phyloP scores from a whole-genome alignment of 306 rosid species.

The Lupinus albus region DNA sequence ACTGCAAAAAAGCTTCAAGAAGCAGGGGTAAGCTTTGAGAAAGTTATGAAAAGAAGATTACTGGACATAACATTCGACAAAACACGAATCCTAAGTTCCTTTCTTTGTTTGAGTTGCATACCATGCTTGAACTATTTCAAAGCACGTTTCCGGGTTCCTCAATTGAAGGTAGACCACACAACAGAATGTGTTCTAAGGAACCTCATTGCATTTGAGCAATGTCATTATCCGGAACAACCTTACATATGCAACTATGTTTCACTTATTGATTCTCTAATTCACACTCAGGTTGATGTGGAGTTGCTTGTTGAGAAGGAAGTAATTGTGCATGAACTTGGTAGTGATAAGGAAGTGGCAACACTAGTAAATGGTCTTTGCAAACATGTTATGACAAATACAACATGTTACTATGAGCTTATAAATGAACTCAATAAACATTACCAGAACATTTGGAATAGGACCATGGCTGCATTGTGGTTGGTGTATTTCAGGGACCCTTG shows the following conservation, averaged over 20 bases:
- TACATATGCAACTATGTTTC: slow-evolving; percentile 53
- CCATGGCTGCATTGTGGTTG: slow-evolving; percentile 49
- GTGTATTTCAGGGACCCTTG: slow-evolving; percentile 66
- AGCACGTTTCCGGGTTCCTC: slow-evolving; percentile 43
- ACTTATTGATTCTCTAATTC: slow-evolving; percentile 49
- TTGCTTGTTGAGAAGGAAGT: slow-evolving; percentile 52
- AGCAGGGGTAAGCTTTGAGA: slow-evolving; percentile 49
- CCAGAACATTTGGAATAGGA: slow-evolving; percentile 48
- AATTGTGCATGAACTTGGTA: slow-evolving; percentile 51
- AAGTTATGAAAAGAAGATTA: slow-evolving; percentile 22
- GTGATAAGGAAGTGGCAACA: slow-evolving; percentile 49
- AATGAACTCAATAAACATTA: slow-evolving; percentile 44
- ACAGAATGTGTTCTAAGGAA: slow-evolving; percentile 57
- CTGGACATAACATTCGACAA: slow-evolving; percentile 39
- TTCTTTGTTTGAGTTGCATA: slow-evolving; percentile 43
- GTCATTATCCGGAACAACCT: slow-evolving; percentile 47
- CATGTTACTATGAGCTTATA: slow-evolving; percentile 35
- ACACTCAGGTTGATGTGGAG: slow-evolving; percentile 55
- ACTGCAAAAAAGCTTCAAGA: slow-evolving; percentile 50
- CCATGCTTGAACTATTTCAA: slow-evolving; percentile 31
- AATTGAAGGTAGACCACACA: slow-evolving; percentile 40
- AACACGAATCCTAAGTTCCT: slow-evolving; percentile 31
- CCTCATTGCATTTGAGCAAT: slow-evolving; percentile 62
- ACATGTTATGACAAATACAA: slow-evolving; percentile 41
- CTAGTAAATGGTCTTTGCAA: slow-evolving; percentile 49